Percentiles rank a stretch among this genome's conserved stretches.
phyloP scores from a whole-genome alignment of 2,329 filamentous ascomycete genomes.

The Thelonectria discophora region DNA sequence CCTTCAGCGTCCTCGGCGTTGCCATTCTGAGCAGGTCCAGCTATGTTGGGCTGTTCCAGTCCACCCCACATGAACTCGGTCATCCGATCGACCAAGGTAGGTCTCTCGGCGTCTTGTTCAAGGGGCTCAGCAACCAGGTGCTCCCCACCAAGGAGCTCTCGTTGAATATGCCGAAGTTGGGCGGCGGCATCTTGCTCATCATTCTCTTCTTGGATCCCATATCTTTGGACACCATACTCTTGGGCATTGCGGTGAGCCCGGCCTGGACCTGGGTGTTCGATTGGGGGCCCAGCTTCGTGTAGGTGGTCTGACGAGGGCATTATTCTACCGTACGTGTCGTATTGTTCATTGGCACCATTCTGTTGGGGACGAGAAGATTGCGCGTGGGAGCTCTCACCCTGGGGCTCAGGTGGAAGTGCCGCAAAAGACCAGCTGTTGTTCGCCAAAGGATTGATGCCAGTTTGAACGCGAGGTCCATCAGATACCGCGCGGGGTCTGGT shows the following conservation, averaged over 20 bases:
- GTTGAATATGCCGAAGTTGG: conserved; percentile 24
- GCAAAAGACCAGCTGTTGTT: conserved; percentile 71
- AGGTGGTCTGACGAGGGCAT: background rate
- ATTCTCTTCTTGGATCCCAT: background rate
- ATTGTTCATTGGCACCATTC: conserved; percentile 2
- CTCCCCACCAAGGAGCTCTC: conserved; percentile 15
- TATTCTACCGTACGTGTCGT: conserved; percentile 1
- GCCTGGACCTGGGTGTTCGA: conserved; percentile 6
- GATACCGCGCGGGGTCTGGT: conserved; percentile 63
- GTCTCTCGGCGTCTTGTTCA: conserved; percentile 23
- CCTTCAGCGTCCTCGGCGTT: conserved; percentile 59
- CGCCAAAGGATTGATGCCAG: conserved; percentile 60
- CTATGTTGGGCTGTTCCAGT: conserved; percentile 51
- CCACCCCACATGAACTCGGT: conserved; percentile 71
- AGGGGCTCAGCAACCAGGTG: conserved; percentile 13
- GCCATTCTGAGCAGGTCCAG: conserved; percentile 49
- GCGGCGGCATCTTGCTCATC: conserved; percentile 4
- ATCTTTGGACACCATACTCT: background rate
- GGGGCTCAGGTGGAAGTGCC: conserved; percentile 45
- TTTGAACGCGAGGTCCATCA: conserved; percentile 60
- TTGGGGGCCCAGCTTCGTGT: background rate
- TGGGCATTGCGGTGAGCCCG: background rate
- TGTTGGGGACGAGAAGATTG: conserved; percentile 1
- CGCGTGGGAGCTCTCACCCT: conserved; percentile 15
- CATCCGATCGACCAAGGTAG: conserved; percentile 48